These are phyloP conservation scores for Claviceps maximensis DNA, from an alignment of 2,329 filamentous ascomycete species.

Conservation along the genomic window DNA sequence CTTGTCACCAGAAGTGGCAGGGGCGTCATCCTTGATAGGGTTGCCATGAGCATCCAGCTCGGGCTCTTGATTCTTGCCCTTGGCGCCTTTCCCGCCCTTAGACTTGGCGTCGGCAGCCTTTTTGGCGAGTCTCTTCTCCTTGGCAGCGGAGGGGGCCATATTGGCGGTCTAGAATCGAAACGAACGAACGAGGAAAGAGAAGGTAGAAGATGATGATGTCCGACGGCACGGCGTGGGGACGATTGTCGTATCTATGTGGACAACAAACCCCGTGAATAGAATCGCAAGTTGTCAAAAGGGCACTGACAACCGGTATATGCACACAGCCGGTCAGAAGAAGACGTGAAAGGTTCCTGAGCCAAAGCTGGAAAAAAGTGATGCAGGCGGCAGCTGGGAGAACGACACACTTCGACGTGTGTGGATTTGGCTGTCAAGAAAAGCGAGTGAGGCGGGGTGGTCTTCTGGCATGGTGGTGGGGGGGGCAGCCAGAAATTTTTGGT, in stretches of 20 bases:
- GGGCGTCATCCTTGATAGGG: slow-evolving; percentile 42
- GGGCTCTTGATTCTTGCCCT: slow-evolving; percentile 59
- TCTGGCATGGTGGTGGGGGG: slow-evolving; percentile 24
- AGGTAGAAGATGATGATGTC: background rate
- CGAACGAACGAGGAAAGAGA: slow-evolving; percentile 2
- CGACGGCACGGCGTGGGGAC: background rate
- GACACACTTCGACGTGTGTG: background rate
- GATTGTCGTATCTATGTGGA: background rate
- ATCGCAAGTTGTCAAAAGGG: background rate
- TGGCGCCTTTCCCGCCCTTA: slow-evolving; percentile 59
- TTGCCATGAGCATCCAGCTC: slow-evolving; percentile 52
- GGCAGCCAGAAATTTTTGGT: slow-evolving; percentile 22
- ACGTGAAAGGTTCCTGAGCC: slow-evolving; percentile 6
- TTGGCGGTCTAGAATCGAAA: slow-evolving; percentile 19
- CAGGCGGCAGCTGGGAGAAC: slow-evolving; percentile 12
- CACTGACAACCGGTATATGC: background rate
- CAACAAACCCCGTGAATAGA: background rate
- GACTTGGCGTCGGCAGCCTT: slow-evolving; percentile 62
- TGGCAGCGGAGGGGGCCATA: slow-evolving; percentile 57
- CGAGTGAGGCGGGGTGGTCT: slow-evolving; percentile 27
- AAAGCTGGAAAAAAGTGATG: slow-evolving; percentile 4
- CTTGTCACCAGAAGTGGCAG: slow-evolving; percentile 60
- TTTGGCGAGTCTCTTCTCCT: slow-evolving; percentile 60
- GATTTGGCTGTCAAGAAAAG: slow-evolving; percentile 3
- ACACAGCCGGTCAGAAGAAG: background rate